Evolutionary conservation across 495 filamentous ascomycete genomes (phyloP), one percentile per base, ranked within the genome.

Genomic region (Hypoxylon perforatum): DNA sequence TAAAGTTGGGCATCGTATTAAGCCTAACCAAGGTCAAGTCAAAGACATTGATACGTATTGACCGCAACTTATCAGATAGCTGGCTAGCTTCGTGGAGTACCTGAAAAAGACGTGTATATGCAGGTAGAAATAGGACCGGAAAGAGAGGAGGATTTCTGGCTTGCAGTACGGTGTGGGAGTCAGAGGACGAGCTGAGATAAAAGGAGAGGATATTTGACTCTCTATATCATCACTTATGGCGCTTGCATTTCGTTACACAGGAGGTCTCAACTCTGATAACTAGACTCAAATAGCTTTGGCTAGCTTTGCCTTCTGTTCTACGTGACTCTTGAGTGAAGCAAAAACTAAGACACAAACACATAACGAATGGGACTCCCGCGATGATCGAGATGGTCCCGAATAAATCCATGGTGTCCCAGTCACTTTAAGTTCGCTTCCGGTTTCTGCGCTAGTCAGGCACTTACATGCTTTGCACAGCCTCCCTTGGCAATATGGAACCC

Each of bases 1-100:
- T 36, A 28, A 57, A 33, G 58, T 67, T 62, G 58, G 57, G 53
- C 62, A 65, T 67, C 38, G 52, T 62, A 9, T 57, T 49, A 56
- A 58, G 57, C 64, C 64, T 58, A 67, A 62, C 64, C 39, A 55
- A 41, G 55, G 49, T 56, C 23, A 61, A n/a, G n/a, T n/a, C n/a
- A n/a, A n/a, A 21, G 63, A 65, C 36, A 60, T 11, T 50, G 25
- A 54, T 42, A 50, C 62, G 48, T 61, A 54, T 42, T 55, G 51
- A 55, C 59, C 59, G 59, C 51, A 63, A 56, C 50, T 63, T 48
- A 12, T 41, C 17, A 41, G 38, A 4, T 41, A 41, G 15, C 38
- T 4, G 11, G 5, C 30, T 15, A 41, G 38, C 15, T 41, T 41
- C 30, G 11, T 10, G 12, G 22, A 48, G 14, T 35, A 50, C n/a